Evolutionary conservation across 169 alveolate species (phyloP).

Genomic region (Theileria orientalis): DNA sequence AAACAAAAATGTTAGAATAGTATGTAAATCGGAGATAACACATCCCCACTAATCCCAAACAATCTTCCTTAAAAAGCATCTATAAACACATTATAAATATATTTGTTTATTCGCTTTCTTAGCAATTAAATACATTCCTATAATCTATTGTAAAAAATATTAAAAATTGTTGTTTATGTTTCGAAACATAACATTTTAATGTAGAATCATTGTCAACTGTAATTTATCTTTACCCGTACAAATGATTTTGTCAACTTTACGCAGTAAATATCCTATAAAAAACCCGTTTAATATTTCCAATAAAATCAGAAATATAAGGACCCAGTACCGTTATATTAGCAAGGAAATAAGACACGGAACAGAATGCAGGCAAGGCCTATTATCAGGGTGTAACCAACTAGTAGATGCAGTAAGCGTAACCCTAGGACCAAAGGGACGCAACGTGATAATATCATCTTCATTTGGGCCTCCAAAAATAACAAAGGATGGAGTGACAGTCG

Average conservation of each 20-base stretch:
- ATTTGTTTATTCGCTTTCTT: background rate
- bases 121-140: too few relatives aligned
- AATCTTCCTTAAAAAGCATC: too few relatives aligned
- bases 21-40: too few relatives aligned
- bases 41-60: slow-evolving; percentile 24
- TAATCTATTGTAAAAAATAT: too few relatives aligned
- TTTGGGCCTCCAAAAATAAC: slow-evolving; percentile 97
- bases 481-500: slow-evolving; percentile 99
- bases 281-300: background rate
- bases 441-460: slow-evolving; percentile 94
- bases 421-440: slow-evolving; percentile 99
- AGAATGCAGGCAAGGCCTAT: slow-evolving; percentile 76
- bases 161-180: too few relatives aligned
- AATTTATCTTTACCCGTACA: background rate
- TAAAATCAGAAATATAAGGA: background rate
- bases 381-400: slow-evolving; percentile 87
- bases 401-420: slow-evolving; percentile 99
- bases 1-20: too few relatives aligned
- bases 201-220: background rate
- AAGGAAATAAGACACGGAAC: slow-evolving; percentile 74
- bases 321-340: slow-evolving; percentile 62
- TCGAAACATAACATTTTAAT: background rate
- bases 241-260: slow-evolving; percentile 32
- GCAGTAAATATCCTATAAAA: slow-evolving; percentile 1
- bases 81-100: background rate